These are phyloP conservation scores for Cytospora chrysosperma DNA, from an alignment of 2,329 filamentous ascomycete species.

Conservation along the genomic window DNA sequence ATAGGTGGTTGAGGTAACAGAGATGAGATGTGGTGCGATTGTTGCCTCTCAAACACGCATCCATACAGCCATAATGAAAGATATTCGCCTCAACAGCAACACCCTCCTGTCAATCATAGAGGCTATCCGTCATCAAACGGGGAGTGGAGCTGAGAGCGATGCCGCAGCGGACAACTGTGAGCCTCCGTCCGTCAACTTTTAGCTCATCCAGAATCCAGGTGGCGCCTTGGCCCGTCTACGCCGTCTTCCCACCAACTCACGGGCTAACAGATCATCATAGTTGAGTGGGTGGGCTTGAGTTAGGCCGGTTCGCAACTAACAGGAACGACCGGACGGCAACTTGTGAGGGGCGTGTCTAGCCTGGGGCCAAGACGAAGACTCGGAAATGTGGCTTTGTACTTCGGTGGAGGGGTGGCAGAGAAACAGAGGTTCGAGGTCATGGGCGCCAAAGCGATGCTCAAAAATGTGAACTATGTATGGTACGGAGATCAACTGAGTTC, in stretches of 20 bases:
- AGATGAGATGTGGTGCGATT: not conserved
- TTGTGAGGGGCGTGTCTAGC: not conserved
- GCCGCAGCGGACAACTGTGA: conserved; percentile 24
- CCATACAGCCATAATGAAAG: too few relatives aligned
- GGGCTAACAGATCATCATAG: not conserved
- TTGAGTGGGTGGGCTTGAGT: not conserved
- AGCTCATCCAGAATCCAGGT: not conserved
- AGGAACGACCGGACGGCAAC: conserved; percentile 1
- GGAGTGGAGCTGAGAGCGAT: conserved; percentile 4
- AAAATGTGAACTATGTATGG: too few relatives aligned
- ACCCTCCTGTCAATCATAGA: not conserved
- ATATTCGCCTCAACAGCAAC: too few relatives aligned
- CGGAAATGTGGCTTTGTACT: not conserved
- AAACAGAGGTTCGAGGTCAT: not conserved
- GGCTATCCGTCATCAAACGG: not conserved
- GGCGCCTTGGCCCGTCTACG: not conserved
- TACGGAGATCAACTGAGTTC: too few relatives aligned
- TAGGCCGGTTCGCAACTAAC: conserved; percentile 7
- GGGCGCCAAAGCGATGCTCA: not conserved
- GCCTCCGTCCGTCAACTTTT: conserved; percentile 8
- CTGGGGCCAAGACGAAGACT: not conserved
- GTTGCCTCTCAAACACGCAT: too few relatives aligned
- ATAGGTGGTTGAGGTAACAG: not conserved
- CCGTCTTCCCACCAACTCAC: not conserved
- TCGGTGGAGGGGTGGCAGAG: not conserved